Evolutionary conservation across 2,329 filamentous ascomycete genomes (phyloP), one percentile per base, ranked within the genome.

Genomic region (Leptosphaerulina australis): DNA sequence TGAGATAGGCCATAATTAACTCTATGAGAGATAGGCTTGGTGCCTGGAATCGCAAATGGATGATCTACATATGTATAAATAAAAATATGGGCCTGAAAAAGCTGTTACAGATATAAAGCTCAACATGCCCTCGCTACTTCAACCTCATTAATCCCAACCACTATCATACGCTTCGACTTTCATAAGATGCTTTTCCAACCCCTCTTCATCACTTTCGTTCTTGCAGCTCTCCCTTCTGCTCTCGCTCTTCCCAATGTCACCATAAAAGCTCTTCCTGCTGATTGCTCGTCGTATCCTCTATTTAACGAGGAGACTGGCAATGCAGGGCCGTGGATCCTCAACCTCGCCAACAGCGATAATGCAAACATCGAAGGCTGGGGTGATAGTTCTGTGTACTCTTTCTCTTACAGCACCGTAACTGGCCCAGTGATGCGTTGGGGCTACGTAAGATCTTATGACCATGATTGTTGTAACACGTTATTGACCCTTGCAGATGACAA

Each of bases 101-200:
- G 20, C 14, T 10, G 14, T 36, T 12, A 21, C 35, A 17, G 35
- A 10, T 38, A 38, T 38, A 38, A 38, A 26, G 10, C 6, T 25
- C 35, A 17, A 20, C 1, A 14, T 4, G 6, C 8, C 6, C 35
- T 15, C 6, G 11, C 9, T 15, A 4, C 15, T 24, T 30, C 17
- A 5, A 6, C 14, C 11, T 20, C 21, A 30, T 10, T 11, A 29
- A 6, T 14, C 34, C 22, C n/a, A 40, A 14, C 15, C 11, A 40
- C 14, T 4, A 17, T 17, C 37, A 17, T 7, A 20, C 37, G 8
- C 17, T 22, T 22, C 17, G 5, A 20, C 20, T n/a, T 11, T 1
- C 5, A 24, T 26, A 48, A 25, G 20, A 49, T 53, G 50, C 17
- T 71, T 62, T 7, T 69, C 69, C 12, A 70, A 64, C 5, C 71